Percentiles rank a stretch among this genome's conserved stretches.
Evolutionary conservation across 257 asterid species (phyloP).

Genomic region (Henckelia pumila): DNA sequence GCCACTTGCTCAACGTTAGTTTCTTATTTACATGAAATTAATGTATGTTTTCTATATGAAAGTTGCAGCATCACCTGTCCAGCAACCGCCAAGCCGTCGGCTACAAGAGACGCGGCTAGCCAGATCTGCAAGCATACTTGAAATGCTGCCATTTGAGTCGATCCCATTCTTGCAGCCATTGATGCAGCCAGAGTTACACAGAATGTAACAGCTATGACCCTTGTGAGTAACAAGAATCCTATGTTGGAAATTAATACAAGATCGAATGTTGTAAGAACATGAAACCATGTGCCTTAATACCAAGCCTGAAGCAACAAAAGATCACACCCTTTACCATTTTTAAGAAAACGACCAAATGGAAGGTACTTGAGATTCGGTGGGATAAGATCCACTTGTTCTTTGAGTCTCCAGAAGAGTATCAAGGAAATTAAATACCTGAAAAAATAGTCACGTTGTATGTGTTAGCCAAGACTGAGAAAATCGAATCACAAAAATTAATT

Average conservation of each 20-base stretch:
- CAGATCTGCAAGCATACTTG: constrained; percentile 88
- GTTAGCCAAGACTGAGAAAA: no score
- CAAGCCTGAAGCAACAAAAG: not conserved
- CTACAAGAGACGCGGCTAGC: constrained; percentile 78
- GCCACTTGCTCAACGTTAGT: no score
- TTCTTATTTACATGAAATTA: not conserved
- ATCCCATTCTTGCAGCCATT: constrained; percentile 69
- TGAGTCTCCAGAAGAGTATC: constrained; percentile 60
- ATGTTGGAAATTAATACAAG: constrained; percentile 4
- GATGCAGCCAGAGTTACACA: constrained; percentile 87
- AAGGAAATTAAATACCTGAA: constrained; percentile 67
- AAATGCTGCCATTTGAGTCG: constrained; percentile 85
- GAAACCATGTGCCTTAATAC: no score
- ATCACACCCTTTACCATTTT: constrained; percentile 45
- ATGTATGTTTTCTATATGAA: not conserved
- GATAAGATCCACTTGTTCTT: constrained; percentile 49
- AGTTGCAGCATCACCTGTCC: constrained; percentile 54
- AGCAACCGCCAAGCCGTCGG: constrained; percentile 85
- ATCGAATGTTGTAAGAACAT: not conserved
- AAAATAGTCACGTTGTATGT: constrained; percentile 20
- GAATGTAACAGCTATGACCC: constrained; percentile 83
- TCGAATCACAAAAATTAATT: no score
- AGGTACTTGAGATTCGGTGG: constrained; percentile 58
- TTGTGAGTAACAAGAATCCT: constrained; percentile 64
- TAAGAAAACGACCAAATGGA: constrained; percentile 65